Evolutionary conservation across 192 early-diverging fungal species (phyloP).

Genomic region (Backusella macrospora): DNA sequence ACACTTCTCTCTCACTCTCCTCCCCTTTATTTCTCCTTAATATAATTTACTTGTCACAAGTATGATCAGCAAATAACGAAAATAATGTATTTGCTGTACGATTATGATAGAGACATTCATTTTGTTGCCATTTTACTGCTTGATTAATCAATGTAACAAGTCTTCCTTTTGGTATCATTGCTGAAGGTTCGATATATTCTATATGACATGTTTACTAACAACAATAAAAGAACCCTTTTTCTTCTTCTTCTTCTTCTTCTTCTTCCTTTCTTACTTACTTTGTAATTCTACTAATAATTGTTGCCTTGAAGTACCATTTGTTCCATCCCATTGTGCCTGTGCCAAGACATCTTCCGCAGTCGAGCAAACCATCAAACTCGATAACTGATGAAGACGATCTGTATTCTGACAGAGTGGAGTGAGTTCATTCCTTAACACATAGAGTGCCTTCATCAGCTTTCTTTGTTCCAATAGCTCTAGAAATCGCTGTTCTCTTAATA

Average conservation of each 20-base stretch:
- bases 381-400: slow-evolving; percentile 72
- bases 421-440: slow-evolving; percentile 80
- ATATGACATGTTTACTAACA: slow-evolving; percentile 7
- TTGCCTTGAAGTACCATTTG: slow-evolving; percentile 67
- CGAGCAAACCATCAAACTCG: slow-evolving; percentile 76
- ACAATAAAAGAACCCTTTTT: neutral
- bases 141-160: slow-evolving; percentile 84
- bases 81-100: slow-evolving; percentile 49
- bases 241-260: too few species aligned
- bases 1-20: neutral
- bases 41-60: slow-evolving; percentile 65
- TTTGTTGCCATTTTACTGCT: slow-evolving; percentile 72
- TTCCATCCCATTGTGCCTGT: slow-evolving; percentile 82
- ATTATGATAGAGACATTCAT: slow-evolving; percentile 86
- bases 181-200: slow-evolving; percentile 74
- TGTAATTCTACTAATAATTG: slow-evolving; percentile 64
- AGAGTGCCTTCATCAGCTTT: slow-evolving; percentile 71
- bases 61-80: slow-evolving; percentile 73
- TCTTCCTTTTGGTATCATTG: slow-evolving; percentile 90
- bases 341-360: slow-evolving; percentile 65
- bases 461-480: slow-evolving; percentile 81
- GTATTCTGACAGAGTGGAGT: slow-evolving; percentile 70
- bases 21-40: neutral
- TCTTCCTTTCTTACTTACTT: slow-evolving; percentile 44
- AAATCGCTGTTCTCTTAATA: slow-evolving; percentile 89